Evolutionary conservation across 106 monocot species (phyloP), one percentile per base, ranked within the genome.

Genomic region (Dendrobium catenatum): DNA sequence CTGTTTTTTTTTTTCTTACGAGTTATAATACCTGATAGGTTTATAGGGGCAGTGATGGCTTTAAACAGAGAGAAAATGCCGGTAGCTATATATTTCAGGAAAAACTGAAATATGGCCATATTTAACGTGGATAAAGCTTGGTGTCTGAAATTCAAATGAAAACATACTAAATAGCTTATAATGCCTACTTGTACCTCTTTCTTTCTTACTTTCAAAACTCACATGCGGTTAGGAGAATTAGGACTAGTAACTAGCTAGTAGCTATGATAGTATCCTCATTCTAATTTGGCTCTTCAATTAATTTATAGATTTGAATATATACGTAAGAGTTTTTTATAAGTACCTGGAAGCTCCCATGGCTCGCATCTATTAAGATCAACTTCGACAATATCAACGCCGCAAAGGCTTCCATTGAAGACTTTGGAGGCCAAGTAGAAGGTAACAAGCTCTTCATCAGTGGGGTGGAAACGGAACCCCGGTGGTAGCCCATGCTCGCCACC

Each of bases 321-420:
- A 51, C 51, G 15, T 51, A 51, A 51, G 51, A 51, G 51, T 10
- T 51, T 51, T 51, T 51, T 51, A 51, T 51, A 13, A 51, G 51
- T 87, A 94, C 94, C 94, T 79, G 98, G 98, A 24, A 99, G 90
- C 55, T 95, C 98, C 98, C 98, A 99, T 2, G 98, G 98, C 81
- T 99, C 98, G 59, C 92, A 93, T 80, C 89, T 80, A 72, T 95
- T 95, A 73, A 99, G 95, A 78, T 95, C 98, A 46, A 99, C 93
- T 77, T 99, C 98, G 1, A 84, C 87, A 79, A 99, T 95, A 40
- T 89, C 85, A 4, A 99, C 80, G 5, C 88, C 91, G 75, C 83
- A 77, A 49, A 81, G 61, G 55, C 85, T 85, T n/a, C 98, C 95
- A 76, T 87, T 88, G 78, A 93, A 90, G 16, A 99, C 90, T 87